Conservation (phyloP, 116 monocot genomes). For the Thalassia testudinum region DNA sequence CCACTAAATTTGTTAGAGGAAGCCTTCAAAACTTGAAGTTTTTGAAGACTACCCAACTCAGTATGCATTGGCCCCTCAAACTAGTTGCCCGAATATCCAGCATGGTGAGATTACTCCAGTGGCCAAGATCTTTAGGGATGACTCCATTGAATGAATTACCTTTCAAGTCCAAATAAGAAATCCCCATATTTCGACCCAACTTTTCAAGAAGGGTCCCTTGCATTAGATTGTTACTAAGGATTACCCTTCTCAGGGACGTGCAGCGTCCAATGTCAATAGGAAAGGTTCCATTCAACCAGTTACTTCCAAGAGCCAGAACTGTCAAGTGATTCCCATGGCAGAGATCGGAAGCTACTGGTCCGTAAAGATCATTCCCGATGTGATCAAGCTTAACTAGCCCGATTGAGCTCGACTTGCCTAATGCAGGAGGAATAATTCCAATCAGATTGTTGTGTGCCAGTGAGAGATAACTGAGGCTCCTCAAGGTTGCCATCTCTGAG, state of each 20-base stretch:
- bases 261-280: conserved; percentile 28
- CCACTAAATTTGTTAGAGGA: conserved; percentile 48
- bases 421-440: conserved; percentile 32
- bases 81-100: conserved; percentile 49
- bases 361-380: conserved; percentile 34
- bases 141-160: conserved; percentile 33
- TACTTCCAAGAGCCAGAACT: conserved; percentile 34
- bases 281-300: conserved; percentile 45
- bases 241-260: conserved; percentile 36
- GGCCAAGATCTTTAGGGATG: conserved; percentile 25
- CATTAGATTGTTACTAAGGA: conserved; percentile 36
- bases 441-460: conserved; percentile 47
- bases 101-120: conserved; percentile 47
- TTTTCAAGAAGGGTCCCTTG: conserved; percentile 28
- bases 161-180: conserved; percentile 48
- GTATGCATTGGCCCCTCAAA: conserved; percentile 19
- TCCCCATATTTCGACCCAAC: conserved; percentile 17
- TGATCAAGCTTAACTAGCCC: conserved; percentile 44
- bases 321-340: conserved; percentile 16
- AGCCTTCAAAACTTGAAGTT: conserved; percentile 24
- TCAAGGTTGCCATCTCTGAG: conserved; percentile 24
- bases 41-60: conserved; percentile 33
- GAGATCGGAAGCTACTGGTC: conserved; percentile 45
- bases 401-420: conserved; percentile 18
- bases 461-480: conserved; percentile 28